Conservation (phyloP, 2,329 filamentous ascomycete genomes). For the Fusarium odoratissimum region DNA sequence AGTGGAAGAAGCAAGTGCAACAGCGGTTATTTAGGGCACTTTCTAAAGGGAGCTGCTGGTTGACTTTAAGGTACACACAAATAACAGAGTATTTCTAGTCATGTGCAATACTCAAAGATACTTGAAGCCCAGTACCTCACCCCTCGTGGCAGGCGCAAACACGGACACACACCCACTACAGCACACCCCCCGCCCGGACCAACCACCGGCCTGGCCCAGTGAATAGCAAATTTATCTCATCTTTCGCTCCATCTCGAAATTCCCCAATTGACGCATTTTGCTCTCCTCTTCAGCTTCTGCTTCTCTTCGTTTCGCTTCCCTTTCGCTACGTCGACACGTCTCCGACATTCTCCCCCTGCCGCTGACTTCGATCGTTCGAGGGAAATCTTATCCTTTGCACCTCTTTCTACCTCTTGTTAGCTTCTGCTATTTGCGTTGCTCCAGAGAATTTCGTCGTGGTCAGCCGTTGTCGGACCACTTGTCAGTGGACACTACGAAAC, state of each 20-base stretch:
- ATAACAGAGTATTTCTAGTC: slow-evolving; percentile 17
- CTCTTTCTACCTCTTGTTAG: slow-evolving; percentile 16
- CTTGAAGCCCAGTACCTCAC: slow-evolving; percentile 12
- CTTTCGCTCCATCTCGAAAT: slow-evolving; percentile 44
- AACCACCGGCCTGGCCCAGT: slow-evolving; percentile 41
- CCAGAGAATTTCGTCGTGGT: slow-evolving; percentile 19
- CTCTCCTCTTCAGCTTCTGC: slow-evolving; percentile 26
- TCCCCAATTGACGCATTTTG: slow-evolving; percentile 46
- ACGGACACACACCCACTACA: slow-evolving; percentile 10
- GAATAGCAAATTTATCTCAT: slow-evolving; percentile 47
- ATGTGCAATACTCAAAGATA: slow-evolving; percentile 8
- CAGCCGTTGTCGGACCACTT: slow-evolving; percentile 38
- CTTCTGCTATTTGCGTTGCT: slow-evolving; percentile 23
- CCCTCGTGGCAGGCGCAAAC: slow-evolving; percentile 1
- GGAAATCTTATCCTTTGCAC: slow-evolving; percentile 11
- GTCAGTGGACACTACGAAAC: slow-evolving; percentile 19
- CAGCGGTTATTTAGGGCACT: background rate
- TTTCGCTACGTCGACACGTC: slow-evolving; percentile 25
- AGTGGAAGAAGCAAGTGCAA: slow-evolving; percentile 3
- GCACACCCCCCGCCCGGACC: slow-evolving; percentile 39
- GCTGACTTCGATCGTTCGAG: slow-evolving; percentile 31
- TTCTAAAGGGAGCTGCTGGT: background rate
- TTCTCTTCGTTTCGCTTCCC: slow-evolving; percentile 20
- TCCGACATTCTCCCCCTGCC: slow-evolving; percentile 22
- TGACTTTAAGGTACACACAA: background rate